Base-by-base conservation (phyloP, 2,329 filamentous ascomycete genomes). In the Xylariales sp. region DNA sequence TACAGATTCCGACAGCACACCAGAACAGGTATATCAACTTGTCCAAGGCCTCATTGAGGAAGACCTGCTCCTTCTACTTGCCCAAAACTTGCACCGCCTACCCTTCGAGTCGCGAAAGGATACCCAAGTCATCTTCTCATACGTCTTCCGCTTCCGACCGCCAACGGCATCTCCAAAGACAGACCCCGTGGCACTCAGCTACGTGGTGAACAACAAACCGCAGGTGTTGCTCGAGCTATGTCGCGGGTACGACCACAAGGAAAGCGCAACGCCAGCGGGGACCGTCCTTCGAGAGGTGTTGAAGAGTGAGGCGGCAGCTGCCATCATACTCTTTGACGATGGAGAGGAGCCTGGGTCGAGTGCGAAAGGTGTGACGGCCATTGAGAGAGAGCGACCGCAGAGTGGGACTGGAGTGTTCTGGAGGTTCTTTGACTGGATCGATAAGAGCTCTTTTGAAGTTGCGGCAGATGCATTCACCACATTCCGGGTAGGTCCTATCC, bases 21-120 rank as follows among this genome's bases (percentile, higher is more conserved):
- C 89, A 16, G 89, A 96, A 51, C 86, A 93, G 63, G 86, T 95
- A 46, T 85, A 88, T 59, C 82, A 90, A 57, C 80, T 97, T 36
- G 84, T 97, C 39, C 84, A 82, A 42, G 80, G 86, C 50, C 80
- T 95, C 47, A 85, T 96, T 54, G 82, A 90, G 60, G 89, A 96
- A 67, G 89, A 95, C 61, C 74, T 98, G 6, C 80, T 98, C 31
- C 86, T 86, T 54, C 74, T 86, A 38, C 82, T 98, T 44, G 88
- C 91, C 15, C 76, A 83, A 46, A 85, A 85, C 58, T 84, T 98
- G 33, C 82, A 88, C 64, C 80, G 84, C 38, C 77, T 98, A 4
- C 89, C 91, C 1, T 98, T 98, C 70, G 93, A 98, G 69, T 88
- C 90, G 27, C 84, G 91, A 57, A 97, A 96, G 70, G 91, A 96